These are phyloP conservation scores for Kingdonia uniflora DNA, from an alignment of 164 flowering plant species.

Conservation along the genomic window DNA sequence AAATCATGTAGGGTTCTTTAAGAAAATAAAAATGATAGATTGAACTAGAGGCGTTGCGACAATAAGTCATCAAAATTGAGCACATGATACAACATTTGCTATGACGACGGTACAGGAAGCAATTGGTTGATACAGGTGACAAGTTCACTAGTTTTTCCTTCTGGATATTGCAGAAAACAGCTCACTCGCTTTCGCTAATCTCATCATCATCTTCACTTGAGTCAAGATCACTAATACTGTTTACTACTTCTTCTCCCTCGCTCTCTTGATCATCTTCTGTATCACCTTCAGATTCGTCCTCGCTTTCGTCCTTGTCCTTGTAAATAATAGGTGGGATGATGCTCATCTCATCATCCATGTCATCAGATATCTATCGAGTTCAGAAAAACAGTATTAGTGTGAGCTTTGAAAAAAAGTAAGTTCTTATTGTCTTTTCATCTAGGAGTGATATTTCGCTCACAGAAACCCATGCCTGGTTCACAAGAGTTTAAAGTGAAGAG, in stretches of 20 bases:
- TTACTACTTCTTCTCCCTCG: slow-evolving; percentile 20
- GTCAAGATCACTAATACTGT: slow-evolving; percentile 37
- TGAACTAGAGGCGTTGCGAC: too few species aligned
- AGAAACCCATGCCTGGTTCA: too few species aligned
- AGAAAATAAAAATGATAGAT: too few species aligned
- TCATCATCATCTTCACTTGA: slow-evolving; percentile 21
- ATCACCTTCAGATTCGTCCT: slow-evolving; percentile 45
- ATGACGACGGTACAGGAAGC: not conserved
- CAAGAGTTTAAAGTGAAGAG: too few species aligned
- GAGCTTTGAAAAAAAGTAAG: not conserved
- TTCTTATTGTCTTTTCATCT: too few species aligned
- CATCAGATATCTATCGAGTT: slow-evolving; percentile 40
- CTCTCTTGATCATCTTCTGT: slow-evolving; percentile 54
- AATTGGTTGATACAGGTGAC: not conserved
- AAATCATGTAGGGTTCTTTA: too few species aligned
- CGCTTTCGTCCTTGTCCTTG: slow-evolving; percentile 57
- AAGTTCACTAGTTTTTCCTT: not conserved
- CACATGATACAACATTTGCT: not conserved
- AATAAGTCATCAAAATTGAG: not conserved
- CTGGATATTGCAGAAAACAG: not conserved
- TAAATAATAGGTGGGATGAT: slow-evolving; percentile 33
- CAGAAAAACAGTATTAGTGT: not conserved
- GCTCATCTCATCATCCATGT: slow-evolving; percentile 34
- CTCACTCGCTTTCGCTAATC: slow-evolving; percentile 23
- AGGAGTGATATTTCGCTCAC: too few species aligned